Evolutionary conservation across 1,284 basidiomycete species (phyloP), one percentile per base, ranked within the genome.

Genomic region (Cutaneotrichosporon daszewskae): DNA sequence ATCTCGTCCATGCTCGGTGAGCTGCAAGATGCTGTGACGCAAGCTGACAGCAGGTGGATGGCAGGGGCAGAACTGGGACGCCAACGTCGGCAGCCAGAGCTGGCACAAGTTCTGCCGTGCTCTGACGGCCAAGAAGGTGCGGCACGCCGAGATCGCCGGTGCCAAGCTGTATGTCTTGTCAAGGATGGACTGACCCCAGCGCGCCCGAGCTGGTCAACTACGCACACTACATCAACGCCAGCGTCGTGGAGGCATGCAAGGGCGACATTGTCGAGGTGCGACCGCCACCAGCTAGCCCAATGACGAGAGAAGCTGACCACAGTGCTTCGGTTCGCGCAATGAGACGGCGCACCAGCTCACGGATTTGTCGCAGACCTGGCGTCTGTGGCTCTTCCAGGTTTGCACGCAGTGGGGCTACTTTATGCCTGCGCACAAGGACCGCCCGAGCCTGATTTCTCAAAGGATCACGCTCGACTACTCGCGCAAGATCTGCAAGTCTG

Each of bases 381-480:
- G 89, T 32, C 74, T 85, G 11, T 97, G 92, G 92, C 66, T 77
- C 2, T 97, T 90, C 77, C 91, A 95, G n/a, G 66, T 70, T 46
- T 95, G 89, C 72, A 91, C 85, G 0, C 81, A 92, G 61, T 96
- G 91, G 90, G 92, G 91, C 1, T 96, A 90, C 69, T 91, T 94
- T 64, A 62, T 62, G 63, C 59, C 59, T 14, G 64, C 66, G 9
- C 68, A 68, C 4, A 42, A 54, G 4, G 58, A 62, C 20, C 66
- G 67, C 5, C 68, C 64, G 3, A 50, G 55, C 2, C 66, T 71
- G 32, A 44, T 59, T 22, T 63, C 55, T 24, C 51, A 54, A 43
- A 47, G 84, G 79, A 79, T 94, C 33, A 85, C 83, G 3, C 75
- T 91, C 11, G 82, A 83, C 9, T 87, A 88, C 55, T 77, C 82